Evolutionary conservation across 345 rosid species (phyloP), one percentile per base, ranked within the genome.

Genomic region (Eucalyptus tenuipes): DNA sequence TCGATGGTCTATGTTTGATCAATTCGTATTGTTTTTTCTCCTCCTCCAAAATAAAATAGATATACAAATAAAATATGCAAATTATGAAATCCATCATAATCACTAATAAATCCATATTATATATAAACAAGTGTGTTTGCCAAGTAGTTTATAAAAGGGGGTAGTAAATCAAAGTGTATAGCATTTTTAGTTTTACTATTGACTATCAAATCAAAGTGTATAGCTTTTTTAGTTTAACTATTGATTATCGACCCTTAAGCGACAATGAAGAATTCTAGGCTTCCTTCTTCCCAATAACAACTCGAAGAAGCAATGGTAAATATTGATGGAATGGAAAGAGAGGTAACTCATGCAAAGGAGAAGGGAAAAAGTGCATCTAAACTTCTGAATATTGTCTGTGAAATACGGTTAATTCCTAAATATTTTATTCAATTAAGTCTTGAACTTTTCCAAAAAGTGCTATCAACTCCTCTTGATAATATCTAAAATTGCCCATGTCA

Each of bases 311-410:
- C 24, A 68, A 68, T 31, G 42, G 24, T 68, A 68, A 68, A 68
- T 33, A 17, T 68, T 33, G 44, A 68, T 68, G 33, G 25, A 68
- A 68, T 68, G 81, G 25, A 13, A 68, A 64, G 40, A 64, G n/a
- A 64, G 75, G 75, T n/a, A 64, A n/a, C 40, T 33, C 75, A 4
- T n/a, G 75, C 40, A 64, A n/a, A 64, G 37, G 3, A 64, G 75
- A 64, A 64, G 0, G 40, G 37, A 31, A 68, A 8, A 31, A 66
- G 79, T 66, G 40, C 79, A 66, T 66, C 11, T n/a, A 16, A 66
- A 14, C 17, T 66, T 66, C 20, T n/a, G 0, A n/a, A 64, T n/a
- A 13, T 14, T n/a, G 40, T 64, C 0, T 2, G 20, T 3, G 3
- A n/a, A 64, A 64, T 64, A 64, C 0, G 2, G 9, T n/a, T n/a